These are phyloP conservation scores for Ceratocystis papillata DNA, from an alignment of 2,329 filamentous ascomycete species.

Conservation along the genomic window DNA sequence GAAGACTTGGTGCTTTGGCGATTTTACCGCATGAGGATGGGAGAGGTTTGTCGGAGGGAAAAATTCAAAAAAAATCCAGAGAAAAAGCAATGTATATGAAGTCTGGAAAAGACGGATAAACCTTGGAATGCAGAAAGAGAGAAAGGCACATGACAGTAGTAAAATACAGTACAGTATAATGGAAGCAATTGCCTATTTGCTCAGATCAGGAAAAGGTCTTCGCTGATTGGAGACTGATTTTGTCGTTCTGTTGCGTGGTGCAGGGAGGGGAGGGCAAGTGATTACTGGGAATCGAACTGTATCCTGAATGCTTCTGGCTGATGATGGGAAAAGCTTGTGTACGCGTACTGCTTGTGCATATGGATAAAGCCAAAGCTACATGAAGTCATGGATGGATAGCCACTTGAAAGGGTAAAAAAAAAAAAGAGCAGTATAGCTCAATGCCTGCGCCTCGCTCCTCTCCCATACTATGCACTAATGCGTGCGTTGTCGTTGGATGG, in stretches of 20 bases:
- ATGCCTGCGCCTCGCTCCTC: neutral
- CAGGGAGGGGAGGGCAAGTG: no score
- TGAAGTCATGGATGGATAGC: neutral
- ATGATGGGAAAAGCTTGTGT: no score
- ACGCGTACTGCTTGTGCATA: neutral
- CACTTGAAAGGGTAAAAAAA: neutral
- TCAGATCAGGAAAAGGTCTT: neutral
- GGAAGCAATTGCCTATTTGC: neutral
- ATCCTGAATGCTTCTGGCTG: no score
- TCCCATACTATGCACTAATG: constrained; percentile 1
- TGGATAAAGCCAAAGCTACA: neutral
- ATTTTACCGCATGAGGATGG: neutral
- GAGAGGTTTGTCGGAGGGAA: neutral
- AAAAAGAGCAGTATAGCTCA: neutral
- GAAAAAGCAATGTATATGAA: neutral
- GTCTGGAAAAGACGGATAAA: neutral
- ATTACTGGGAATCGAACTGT: no score
- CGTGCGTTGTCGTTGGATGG: neutral
- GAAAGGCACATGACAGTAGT: neutral
- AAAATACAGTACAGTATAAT: neutral
- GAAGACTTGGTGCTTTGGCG: neutral
- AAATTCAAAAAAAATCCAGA: neutral
- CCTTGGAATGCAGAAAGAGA: neutral
- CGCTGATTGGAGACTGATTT: neutral
- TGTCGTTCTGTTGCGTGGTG: neutral